phyloP scores from a whole-genome alignment of 306 rosid species.

The Canavalia gladiata region DNA sequence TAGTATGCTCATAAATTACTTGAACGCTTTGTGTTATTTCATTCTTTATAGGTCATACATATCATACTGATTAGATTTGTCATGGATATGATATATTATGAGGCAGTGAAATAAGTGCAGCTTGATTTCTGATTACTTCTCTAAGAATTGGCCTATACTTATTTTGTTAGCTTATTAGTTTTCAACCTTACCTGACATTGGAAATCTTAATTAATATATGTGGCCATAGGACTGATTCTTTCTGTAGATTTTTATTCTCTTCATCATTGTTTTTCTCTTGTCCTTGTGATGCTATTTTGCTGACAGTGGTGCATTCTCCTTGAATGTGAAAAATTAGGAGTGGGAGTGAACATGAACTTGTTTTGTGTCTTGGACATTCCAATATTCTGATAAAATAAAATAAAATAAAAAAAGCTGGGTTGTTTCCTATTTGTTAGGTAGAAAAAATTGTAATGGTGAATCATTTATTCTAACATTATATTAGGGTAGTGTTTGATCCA shows the following conservation, averaged over 20 bases:
- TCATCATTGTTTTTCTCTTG: background rate
- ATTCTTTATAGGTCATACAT: background rate
- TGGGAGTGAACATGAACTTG: background rate
- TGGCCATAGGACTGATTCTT: background rate
- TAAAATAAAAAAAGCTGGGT: background rate
- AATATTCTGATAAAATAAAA: background rate
- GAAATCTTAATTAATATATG: background rate
- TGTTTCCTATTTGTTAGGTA: background rate
- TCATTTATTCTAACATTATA: background rate
- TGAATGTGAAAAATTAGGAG: background rate
- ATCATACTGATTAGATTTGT: background rate
- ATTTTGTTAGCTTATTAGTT: background rate
- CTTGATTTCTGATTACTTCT: background rate
- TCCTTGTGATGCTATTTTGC: background rate
- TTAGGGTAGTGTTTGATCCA: background rate
- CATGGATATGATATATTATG: background rate
- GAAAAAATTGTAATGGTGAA: background rate
- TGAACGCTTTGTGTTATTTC: conserved; percentile 39
- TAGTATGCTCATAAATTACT: conserved; percentile 1
- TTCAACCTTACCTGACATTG: background rate
- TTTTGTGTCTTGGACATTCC: background rate
- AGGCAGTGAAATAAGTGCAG: background rate
- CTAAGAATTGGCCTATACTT: background rate
- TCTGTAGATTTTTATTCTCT: background rate
- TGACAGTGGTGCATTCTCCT: background rate